A percentile compares a stretch with the other conserved stretches of the same genome.
Evolutionary conservation across 192 early-diverging fungal species (phyloP).

Genomic region (Coemansia sp.): DNA sequence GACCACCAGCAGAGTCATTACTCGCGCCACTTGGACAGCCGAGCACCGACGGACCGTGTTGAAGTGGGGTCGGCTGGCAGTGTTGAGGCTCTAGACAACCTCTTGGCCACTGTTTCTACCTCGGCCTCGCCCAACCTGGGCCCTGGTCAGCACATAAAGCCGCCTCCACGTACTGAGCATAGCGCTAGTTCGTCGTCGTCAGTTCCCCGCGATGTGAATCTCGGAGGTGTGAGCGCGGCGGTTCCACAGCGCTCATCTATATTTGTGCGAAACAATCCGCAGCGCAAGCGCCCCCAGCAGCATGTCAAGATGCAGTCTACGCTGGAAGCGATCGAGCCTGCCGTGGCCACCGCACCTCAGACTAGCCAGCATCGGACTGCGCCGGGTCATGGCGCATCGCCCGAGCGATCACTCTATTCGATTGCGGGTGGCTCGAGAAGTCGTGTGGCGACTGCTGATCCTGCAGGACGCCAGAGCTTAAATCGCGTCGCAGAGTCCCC

Average conservation of each 20-base stretch:
- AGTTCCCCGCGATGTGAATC: slow-evolving; percentile 23
- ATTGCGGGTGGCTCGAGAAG: background rate
- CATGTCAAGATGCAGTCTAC: slow-evolving; percentile 3
- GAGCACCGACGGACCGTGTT: background rate
- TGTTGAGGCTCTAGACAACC: slow-evolving; percentile 12
- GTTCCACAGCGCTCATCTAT: slow-evolving; percentile 23
- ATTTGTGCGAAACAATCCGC: slow-evolving; percentile 23
- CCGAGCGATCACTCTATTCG: background rate
- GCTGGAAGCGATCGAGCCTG: background rate
- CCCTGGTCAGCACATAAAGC: slow-evolving; percentile 25
- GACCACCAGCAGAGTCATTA: background rate
- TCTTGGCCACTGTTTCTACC: slow-evolving; percentile 15
- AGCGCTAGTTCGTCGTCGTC: slow-evolving; percentile 21
- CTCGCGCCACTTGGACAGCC: slow-evolving; percentile 2
- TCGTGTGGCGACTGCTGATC: slow-evolving; percentile 3
- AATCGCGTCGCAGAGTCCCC: slow-evolving; percentile 31
- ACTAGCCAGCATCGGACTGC: background rate
- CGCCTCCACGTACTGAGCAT: slow-evolving; percentile 17
- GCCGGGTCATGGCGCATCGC: slow-evolving; percentile 1
- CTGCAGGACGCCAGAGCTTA: background rate
- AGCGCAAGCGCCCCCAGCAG: slow-evolving; percentile 24
- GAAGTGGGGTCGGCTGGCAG: slow-evolving; percentile 17
- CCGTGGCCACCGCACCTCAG: background rate
- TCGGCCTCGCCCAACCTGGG: slow-evolving; percentile 36
- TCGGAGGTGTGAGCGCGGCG: slow-evolving; percentile 2